phyloP scores from a whole-genome alignment of 768 basidiomycete genomes.

The Boletus vermiculosoides region DNA sequence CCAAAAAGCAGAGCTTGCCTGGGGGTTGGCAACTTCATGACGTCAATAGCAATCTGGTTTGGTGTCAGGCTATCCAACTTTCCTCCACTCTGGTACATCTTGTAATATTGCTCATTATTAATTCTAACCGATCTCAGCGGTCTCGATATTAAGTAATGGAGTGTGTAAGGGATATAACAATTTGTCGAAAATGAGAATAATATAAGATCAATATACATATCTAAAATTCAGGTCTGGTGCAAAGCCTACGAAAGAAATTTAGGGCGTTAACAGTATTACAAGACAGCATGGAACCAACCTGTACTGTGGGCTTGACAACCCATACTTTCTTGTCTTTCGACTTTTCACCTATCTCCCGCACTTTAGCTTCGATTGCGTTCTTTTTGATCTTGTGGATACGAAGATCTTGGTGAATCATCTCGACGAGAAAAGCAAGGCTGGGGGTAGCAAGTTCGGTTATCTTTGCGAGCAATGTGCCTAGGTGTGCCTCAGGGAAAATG shows the following conservation, averaged over 20 bases:
- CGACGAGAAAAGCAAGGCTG: conserved; percentile 66
- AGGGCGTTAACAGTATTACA: background rate
- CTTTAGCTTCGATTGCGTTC: conserved; percentile 78
- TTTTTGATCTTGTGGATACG: conserved; percentile 74
- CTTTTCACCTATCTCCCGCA: conserved; percentile 74
- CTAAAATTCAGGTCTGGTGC: conserved; percentile 7
- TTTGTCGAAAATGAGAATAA: conserved; percentile 2
- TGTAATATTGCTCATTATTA: background rate
- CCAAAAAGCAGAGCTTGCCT: conserved; percentile 33
- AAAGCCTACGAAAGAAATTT: conserved; percentile 9
- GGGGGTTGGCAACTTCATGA: conserved; percentile 38
- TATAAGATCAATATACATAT: background rate
- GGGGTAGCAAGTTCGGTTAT: conserved; percentile 59
- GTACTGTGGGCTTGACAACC: conserved; percentile 50
- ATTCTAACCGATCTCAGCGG: background rate
- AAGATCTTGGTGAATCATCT: conserved; percentile 69
- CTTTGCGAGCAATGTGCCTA: conserved; percentile 60
- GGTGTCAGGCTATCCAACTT: background rate
- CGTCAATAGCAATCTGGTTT: background rate
- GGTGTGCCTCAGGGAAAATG: conserved; percentile 65
- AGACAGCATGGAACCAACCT: conserved; percentile 1
- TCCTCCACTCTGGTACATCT: background rate
- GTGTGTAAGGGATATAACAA: conserved; percentile 9
- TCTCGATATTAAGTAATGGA: background rate
- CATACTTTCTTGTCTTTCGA: conserved; percentile 72